Evolutionary conservation across 495 filamentous ascomycete species (phyloP).

Genomic region (Neurospora sp.): DNA sequence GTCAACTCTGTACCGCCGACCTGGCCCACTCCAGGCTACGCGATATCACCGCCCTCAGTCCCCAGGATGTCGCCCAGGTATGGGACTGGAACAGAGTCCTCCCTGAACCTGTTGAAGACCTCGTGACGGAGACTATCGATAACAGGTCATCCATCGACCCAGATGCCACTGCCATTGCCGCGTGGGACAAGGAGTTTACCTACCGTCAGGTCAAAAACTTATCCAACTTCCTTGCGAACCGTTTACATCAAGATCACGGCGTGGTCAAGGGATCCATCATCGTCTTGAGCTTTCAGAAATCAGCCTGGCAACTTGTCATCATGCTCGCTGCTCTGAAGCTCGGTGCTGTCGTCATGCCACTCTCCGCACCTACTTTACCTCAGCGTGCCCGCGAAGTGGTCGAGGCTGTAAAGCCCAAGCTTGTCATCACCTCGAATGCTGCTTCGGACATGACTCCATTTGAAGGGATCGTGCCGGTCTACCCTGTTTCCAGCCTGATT

Average conservation of each 20-base stretch:
- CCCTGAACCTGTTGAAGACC: background rate
- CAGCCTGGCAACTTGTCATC: background rate
- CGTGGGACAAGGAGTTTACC: background rate
- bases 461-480: background rate
- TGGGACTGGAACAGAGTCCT: constrained; percentile 6
- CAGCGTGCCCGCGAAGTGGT: background rate
- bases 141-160: background rate
- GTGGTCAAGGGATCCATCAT: background rate
- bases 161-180: background rate
- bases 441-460: background rate
- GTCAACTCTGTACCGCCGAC: constrained; percentile 3
- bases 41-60: constrained; percentile 10
- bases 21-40: constrained; percentile 1
- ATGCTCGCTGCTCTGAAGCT: background rate
- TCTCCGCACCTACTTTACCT: background rate
- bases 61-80: constrained; percentile 12
- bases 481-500: background rate
- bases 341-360: background rate
- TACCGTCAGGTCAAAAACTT: background rate
- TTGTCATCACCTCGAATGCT: background rate
- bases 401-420: background rate
- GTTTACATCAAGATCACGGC: background rate
- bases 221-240: background rate
- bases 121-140: background rate
- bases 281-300: background rate